Percentiles rank a stretch among this genome's conserved stretches.
phyloP scores from a whole-genome alignment of 2,329 filamentous ascomycete genomes.

The Diaporthe velutina region DNA sequence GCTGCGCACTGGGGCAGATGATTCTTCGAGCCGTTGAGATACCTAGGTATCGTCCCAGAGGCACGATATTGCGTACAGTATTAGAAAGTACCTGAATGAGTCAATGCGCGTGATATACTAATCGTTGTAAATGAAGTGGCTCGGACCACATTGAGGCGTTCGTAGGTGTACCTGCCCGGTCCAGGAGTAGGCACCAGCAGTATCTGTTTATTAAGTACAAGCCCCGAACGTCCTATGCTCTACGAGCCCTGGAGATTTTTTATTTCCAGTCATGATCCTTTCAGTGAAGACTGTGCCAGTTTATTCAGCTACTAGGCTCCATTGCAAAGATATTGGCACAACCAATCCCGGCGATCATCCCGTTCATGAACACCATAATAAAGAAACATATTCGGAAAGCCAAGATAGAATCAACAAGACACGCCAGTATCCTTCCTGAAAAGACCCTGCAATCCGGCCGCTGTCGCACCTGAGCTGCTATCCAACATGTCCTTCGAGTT shows the following conservation, averaged over 20 bases:
- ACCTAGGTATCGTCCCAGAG: not conserved
- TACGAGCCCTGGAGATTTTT: too few species aligned
- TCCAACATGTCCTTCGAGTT: too few species aligned
- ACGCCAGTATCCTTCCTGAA: not conserved
- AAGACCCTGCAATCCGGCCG: not conserved
- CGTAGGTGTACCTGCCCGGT: not conserved
- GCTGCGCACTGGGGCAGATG: too few species aligned
- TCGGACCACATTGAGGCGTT: not conserved
- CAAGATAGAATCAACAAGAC: not conserved
- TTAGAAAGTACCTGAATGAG: not conserved
- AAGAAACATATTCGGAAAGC: not conserved
- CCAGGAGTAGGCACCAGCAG: not conserved
- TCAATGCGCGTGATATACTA: not conserved
- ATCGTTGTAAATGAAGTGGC: not conserved
- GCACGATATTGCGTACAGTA: not conserved
- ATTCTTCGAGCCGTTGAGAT: not conserved
- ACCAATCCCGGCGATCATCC: not conserved
- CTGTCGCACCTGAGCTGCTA: too few species aligned
- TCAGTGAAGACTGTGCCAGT: not conserved
- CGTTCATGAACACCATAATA: not conserved
- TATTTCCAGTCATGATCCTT: not conserved
- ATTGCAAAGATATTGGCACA: not conserved
- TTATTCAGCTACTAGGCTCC: not conserved
- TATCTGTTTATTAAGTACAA: not conserved
- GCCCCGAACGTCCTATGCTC: too few species aligned